Evolutionary conservation across 2,329 filamentous ascomycete genomes (phyloP).

Genomic region (Ascochyta koolunga): DNA sequence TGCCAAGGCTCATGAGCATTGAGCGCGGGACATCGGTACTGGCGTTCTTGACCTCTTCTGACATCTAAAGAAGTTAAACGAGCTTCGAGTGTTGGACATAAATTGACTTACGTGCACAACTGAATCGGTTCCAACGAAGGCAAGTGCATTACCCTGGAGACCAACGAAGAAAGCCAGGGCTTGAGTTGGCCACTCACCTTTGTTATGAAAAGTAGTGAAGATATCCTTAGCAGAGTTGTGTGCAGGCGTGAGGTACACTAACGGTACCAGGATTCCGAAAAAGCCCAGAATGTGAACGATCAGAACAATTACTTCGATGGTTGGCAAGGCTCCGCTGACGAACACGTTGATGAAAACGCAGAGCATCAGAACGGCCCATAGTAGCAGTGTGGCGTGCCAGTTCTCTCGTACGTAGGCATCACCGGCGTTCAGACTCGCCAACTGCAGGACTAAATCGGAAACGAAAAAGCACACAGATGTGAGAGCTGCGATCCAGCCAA

Average conservation of each 20-base stretch:
- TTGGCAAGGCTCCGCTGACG: conserved; percentile 54
- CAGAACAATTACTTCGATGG: conserved; percentile 57
- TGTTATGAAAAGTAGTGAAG: conserved; percentile 57
- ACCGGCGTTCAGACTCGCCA: conserved; percentile 49
- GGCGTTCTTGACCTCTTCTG: conserved; percentile 49
- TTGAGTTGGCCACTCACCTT: conserved; percentile 52
- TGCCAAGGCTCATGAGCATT: conserved; percentile 51
- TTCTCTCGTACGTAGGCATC: conserved; percentile 44
- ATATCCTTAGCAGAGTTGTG: conserved; percentile 48
- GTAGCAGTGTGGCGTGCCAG: conserved; percentile 60
- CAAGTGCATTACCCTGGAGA: conserved; percentile 48
- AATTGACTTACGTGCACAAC: conserved; percentile 44
- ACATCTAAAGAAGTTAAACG: conserved; percentile 36
- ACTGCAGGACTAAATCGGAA: conserved; percentile 40
- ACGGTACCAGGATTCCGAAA: conserved; percentile 57
- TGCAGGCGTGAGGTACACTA: conserved; percentile 46
- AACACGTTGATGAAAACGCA: conserved; percentile 56
- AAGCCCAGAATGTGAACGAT: conserved; percentile 60
- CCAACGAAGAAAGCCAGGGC: conserved; percentile 55
- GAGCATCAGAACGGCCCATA: conserved; percentile 53
- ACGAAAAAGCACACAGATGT: conserved; percentile 47
- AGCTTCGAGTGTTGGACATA: no score
- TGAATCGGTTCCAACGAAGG: conserved; percentile 47
- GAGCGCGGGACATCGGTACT: conserved; percentile 47
- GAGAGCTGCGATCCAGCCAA: conserved; percentile 52